Conservation (phyloP, 352 stramenopile species). For the Phytophthora pini region DNA sequence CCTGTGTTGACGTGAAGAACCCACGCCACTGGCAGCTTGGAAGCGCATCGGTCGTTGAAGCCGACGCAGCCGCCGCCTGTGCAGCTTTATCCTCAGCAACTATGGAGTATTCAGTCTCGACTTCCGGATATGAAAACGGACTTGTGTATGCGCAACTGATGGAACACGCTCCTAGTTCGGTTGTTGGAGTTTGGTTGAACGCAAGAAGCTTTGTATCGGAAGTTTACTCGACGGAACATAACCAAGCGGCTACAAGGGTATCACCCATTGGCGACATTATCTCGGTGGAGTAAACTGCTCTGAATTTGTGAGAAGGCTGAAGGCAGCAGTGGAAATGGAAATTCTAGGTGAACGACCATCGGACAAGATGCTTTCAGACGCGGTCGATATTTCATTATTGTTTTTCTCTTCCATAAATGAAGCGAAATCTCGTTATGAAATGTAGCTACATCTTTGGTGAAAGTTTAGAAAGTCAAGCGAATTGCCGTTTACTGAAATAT, state of each 20-base stretch:
- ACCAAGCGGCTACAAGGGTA: conserved; percentile 5
- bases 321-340: neutral
- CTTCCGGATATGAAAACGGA: conserved; percentile 64
- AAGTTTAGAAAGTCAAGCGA: no score
- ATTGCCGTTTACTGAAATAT: no score
- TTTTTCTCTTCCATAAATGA: conserved; percentile 1
- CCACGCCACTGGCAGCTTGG: conserved; percentile 49
- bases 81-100: conserved; percentile 5
- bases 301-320: neutral
- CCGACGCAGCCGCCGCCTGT: conserved; percentile 37
- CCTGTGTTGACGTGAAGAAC: conserved; percentile 43
- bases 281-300: conserved; percentile 30
- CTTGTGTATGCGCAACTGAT: conserved; percentile 48
- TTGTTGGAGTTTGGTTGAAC: conserved; percentile 61
- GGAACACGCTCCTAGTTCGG: conserved; percentile 23
- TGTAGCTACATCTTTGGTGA: no score
- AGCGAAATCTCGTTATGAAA: no score
- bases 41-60: conserved; percentile 36
- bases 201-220: conserved; percentile 44
- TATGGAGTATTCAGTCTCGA: conserved; percentile 49
- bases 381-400: conserved; percentile 20
- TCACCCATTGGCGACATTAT: conserved; percentile 28
- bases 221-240: conserved; percentile 40
- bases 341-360: neutral
- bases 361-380: conserved; percentile 5